These are phyloP conservation scores for Suillus americanus DNA, from an alignment of 768 basidiomycete species.

Conservation along the genomic window DNA sequence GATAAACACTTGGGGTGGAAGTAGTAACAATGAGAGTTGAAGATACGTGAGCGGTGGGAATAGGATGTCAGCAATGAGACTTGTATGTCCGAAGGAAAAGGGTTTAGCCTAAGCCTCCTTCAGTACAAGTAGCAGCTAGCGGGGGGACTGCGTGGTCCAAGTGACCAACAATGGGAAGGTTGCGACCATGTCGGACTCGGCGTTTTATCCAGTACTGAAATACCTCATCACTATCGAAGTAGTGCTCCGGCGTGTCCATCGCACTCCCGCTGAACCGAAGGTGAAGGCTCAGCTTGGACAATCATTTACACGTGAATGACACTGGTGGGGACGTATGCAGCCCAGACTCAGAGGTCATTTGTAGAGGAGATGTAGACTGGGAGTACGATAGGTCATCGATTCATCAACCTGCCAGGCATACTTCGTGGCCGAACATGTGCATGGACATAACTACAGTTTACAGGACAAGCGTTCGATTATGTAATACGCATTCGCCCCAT, in stretches of 20 bases:
- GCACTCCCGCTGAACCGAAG: slow-evolving; percentile 34
- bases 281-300: slow-evolving; percentile 36
- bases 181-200: slow-evolving; percentile 34
- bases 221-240: slow-evolving; percentile 30
- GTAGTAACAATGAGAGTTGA: background rate
- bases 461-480: background rate
- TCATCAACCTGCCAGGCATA: slow-evolving; percentile 22
- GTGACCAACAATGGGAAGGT: slow-evolving; percentile 36
- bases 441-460: slow-evolving; percentile 47
- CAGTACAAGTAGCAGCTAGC: no score
- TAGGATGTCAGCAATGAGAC: background rate
- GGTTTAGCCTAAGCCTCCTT: background rate
- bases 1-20: background rate
- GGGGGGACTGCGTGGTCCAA: background rate
- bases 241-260: slow-evolving; percentile 28
- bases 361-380: slow-evolving; percentile 38
- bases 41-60: background rate
- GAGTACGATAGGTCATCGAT: background rate
- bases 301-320: slow-evolving; percentile 33
- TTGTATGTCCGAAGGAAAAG: background rate
- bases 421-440: slow-evolving; percentile 71
- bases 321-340: slow-evolving; percentile 33
- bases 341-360: slow-evolving; percentile 43
- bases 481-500: background rate
- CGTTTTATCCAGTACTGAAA: slow-evolving; percentile 36